These are phyloP conservation scores for Ustilago curta DNA, from an alignment of 1,284 basidiomycete species.

Conservation along the genomic window DNA sequence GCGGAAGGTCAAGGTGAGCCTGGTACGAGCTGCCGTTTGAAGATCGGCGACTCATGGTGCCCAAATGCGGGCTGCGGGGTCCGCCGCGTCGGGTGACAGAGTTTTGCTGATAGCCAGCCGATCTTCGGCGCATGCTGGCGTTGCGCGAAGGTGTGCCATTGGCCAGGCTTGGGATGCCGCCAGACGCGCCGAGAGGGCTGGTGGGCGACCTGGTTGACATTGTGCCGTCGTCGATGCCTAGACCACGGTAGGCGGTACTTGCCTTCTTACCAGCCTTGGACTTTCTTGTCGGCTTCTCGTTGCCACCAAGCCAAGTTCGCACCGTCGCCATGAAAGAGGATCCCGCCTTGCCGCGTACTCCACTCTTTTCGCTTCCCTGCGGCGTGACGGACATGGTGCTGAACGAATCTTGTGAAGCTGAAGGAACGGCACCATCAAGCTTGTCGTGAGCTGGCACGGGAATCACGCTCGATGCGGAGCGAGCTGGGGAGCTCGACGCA, in stretches of 20 bases:
- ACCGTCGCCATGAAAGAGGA: slow-evolving; percentile 71
- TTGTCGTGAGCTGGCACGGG: slow-evolving; percentile 2
- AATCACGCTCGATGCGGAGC: slow-evolving; percentile 1
- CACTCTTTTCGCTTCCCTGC: slow-evolving; percentile 45
- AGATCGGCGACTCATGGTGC: slow-evolving; percentile 50
- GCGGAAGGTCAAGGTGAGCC: slow-evolving; percentile 23
- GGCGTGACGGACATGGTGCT: slow-evolving; percentile 50
- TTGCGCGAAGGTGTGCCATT: slow-evolving; percentile 26
- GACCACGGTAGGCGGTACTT: slow-evolving; percentile 71
- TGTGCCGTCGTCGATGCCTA: slow-evolving; percentile 30
- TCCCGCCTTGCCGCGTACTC: slow-evolving; percentile 26
- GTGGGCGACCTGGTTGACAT: slow-evolving; percentile 23
- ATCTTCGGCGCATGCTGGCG: slow-evolving; percentile 34
- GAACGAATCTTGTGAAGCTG: slow-evolving; percentile 59
- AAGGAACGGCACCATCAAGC: slow-evolving; percentile 24
- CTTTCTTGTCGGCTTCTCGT: slow-evolving; percentile 80
- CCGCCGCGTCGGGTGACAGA: slow-evolving; percentile 25
- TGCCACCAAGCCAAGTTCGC: slow-evolving; percentile 86
- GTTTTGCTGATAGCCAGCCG: slow-evolving; percentile 32
- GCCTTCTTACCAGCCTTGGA: slow-evolving; percentile 77
- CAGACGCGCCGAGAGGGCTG: slow-evolving; percentile 16
- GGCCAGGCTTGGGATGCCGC: slow-evolving; percentile 21
- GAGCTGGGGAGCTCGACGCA: slow-evolving; percentile 26
- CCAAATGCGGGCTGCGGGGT: slow-evolving; percentile 45
- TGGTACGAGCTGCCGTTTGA: slow-evolving; percentile 52